These are phyloP conservation scores for Primulina huaijiensis DNA, from an alignment of 257 asterid genomes.

Conservation along the genomic window DNA sequence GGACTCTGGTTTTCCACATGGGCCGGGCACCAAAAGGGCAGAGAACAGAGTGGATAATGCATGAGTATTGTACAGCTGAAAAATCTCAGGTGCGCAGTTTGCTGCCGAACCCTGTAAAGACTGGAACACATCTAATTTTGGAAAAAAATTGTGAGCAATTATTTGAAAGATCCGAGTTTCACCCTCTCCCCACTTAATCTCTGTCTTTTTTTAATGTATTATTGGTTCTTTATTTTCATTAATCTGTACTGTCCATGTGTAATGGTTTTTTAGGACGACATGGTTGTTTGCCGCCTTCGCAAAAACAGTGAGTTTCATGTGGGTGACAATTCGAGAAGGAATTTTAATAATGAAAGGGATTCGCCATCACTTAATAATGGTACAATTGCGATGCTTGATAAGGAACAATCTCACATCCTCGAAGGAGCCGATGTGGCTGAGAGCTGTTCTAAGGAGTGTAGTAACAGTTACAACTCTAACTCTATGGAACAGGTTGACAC, in stretches of 20 bases:
- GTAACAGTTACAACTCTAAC: slow-evolving; percentile 54
- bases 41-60: slow-evolving; percentile 95
- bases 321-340: slow-evolving; percentile 33
- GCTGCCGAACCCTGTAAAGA: neutral
- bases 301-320: slow-evolving; percentile 66
- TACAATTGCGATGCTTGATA: slow-evolving; percentile 30
- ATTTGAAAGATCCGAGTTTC: neutral
- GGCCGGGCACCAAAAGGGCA: slow-evolving; percentile 91
- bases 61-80: slow-evolving; percentile 60
- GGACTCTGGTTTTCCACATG: slow-evolving; percentile 80
- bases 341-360: slow-evolving; percentile 23
- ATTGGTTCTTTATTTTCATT: neutral
- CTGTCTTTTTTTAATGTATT: too few species aligned
- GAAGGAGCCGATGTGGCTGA: slow-evolving; percentile 35
- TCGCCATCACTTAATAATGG: slow-evolving; percentile 19
- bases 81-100: slow-evolving; percentile 48
- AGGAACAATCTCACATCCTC: slow-evolving; percentile 33
- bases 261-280: slow-evolving; percentile 45
- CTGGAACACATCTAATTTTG: neutral
- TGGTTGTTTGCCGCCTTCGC: slow-evolving; percentile 78
- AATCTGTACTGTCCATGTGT: neutral
- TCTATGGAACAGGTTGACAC: slow-evolving; percentile 50
- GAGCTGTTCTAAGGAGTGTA: slow-evolving; percentile 48
- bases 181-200: neutral
- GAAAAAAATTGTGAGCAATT: neutral